Evolutionary conservation across 2,329 filamentous ascomycete genomes (phyloP).

Genomic region (Diaporthe citriasiana): DNA sequence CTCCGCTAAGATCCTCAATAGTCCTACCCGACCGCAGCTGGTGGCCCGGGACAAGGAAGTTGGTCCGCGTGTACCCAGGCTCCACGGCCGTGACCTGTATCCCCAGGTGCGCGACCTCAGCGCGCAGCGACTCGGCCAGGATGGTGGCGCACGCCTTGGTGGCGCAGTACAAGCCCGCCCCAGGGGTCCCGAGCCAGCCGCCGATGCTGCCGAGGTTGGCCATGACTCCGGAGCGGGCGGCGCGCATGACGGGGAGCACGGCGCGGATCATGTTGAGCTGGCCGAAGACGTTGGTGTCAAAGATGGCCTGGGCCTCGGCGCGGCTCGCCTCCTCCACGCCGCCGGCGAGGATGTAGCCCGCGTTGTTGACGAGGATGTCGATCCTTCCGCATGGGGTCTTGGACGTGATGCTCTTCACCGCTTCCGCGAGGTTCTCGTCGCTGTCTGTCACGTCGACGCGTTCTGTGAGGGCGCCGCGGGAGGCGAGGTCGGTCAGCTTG

Average conservation of each 20-base stretch:
- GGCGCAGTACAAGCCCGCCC: slow-evolving; percentile 13
- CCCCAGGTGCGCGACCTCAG: slow-evolving; percentile 13
- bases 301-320: slow-evolving; percentile 65
- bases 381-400: slow-evolving; percentile 65
- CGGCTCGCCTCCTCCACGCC: slow-evolving; percentile 55
- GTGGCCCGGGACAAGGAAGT: slow-evolving; percentile 2
- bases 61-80: slow-evolving; percentile 15
- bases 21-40: slow-evolving; percentile 2
- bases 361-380: slow-evolving; percentile 74
- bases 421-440: slow-evolving; percentile 63
- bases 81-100: slow-evolving; percentile 18
- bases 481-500: slow-evolving; percentile 61
- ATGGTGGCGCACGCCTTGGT: slow-evolving; percentile 25
- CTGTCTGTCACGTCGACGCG: slow-evolving; percentile 66
- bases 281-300: slow-evolving; percentile 70
- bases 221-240: slow-evolving; percentile 11
- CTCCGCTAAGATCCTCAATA: neutral
- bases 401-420: slow-evolving; percentile 61
- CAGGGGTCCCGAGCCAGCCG: neutral
- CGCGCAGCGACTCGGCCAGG: slow-evolving; percentile 20
- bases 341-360: slow-evolving; percentile 52
- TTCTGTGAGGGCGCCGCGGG: slow-evolving; percentile 60
- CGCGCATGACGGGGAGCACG: slow-evolving; percentile 16
- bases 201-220: slow-evolving; percentile 26
- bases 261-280: slow-evolving; percentile 66